Conservation (phyloP, 495 filamentous ascomycete species). For the Xylaria intraflava region DNA sequence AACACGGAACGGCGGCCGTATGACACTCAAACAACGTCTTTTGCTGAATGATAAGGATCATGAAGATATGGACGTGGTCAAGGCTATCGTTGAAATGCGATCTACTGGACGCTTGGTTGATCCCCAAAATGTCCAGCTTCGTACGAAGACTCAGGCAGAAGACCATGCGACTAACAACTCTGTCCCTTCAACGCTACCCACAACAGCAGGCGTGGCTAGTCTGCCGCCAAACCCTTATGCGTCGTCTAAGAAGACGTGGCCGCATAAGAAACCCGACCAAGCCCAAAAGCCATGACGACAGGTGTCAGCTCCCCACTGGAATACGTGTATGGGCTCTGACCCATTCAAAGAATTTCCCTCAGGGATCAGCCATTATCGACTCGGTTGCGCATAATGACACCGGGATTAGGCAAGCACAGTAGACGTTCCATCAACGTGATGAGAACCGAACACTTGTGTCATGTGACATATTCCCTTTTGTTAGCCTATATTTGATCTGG, state of each 20-base stretch:
- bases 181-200: constrained; percentile 21
- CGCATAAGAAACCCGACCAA: constrained; percentile 13
- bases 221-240: constrained; percentile 26
- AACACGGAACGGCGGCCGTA: constrained; percentile 47
- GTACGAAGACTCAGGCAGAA: constrained; percentile 10
- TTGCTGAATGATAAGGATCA: constrained; percentile 51
- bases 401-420: neutral
- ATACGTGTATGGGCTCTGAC: neutral
- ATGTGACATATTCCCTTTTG: constrained; percentile 3
- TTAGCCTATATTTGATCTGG: neutral
- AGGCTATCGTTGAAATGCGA: constrained; percentile 38
- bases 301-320: neutral
- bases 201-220: constrained; percentile 24
- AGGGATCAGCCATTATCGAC: neutral
- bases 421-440: constrained; percentile 23
- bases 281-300: neutral
- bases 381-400: neutral
- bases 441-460: constrained; percentile 4
- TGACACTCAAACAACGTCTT: constrained; percentile 51
- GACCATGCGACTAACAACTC: constrained; percentile 10
- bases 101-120: constrained; percentile 23
- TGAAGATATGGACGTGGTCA: constrained; percentile 49
- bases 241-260: constrained; percentile 17
- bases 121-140: constrained; percentile 14
- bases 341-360: neutral